Conservation (phyloP, 78 protist genomes). For the Blattamonas nauphoetae region DNA sequence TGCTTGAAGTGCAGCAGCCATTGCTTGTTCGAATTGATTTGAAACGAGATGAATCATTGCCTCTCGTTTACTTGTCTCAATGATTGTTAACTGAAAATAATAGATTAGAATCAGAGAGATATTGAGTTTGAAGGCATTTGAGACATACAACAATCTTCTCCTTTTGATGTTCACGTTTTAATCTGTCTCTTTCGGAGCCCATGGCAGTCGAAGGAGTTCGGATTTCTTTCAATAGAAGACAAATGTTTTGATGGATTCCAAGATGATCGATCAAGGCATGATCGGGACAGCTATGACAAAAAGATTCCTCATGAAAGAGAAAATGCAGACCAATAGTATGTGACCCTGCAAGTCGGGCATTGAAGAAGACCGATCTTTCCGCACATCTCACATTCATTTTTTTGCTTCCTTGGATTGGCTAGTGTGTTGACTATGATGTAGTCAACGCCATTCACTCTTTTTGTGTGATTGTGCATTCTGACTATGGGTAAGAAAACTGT, state of each 20-base stretch:
- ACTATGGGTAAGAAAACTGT: too few relatives aligned
- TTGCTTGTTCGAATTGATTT: neutral
- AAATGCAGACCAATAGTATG: neutral
- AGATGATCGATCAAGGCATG: neutral
- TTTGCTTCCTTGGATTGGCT: neutral
- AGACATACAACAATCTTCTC: neutral
- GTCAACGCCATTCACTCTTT: too few relatives aligned
- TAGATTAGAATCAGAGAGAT: neutral
- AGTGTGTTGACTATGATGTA: neutral
- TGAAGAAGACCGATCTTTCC: neutral
- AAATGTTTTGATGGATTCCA: neutral
- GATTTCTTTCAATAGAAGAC: neutral
- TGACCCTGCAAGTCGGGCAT: neutral
- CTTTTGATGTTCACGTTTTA: neutral
- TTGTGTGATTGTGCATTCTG: too few relatives aligned
- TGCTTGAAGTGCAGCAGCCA: slow-evolving; percentile 8
- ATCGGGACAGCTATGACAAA: neutral
- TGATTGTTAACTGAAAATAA: neutral
- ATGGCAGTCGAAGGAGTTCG: neutral
- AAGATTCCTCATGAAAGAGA: too few relatives aligned
- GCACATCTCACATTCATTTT: slow-evolving; percentile 13
- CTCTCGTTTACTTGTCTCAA: neutral
- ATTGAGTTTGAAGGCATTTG: neutral
- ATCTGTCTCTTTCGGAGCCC: slow-evolving; percentile 1
- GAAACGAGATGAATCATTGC: slow-evolving; percentile 1